Conservation (phyloP, 2,329 filamentous ascomycete genomes). For the Fusarium phyllophilum region DNA sequence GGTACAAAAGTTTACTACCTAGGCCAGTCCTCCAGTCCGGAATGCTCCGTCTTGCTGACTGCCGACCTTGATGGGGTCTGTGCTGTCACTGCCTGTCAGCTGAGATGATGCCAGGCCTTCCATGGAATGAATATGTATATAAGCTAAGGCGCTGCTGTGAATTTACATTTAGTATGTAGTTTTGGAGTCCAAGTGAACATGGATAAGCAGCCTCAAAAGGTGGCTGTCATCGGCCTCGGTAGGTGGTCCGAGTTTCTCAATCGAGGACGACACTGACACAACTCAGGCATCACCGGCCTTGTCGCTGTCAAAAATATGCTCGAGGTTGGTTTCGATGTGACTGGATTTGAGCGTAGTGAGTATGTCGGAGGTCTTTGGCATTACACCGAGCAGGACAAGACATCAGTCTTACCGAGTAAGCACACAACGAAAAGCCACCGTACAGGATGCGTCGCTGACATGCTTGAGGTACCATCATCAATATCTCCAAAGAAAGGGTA, state of each 20-base stretch:
- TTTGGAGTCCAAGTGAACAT: neutral
- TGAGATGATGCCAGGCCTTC: neutral
- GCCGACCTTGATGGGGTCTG: slow-evolving; percentile 17
- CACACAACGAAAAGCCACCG: neutral
- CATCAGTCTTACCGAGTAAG: slow-evolving; percentile 50
- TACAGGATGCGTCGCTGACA: neutral
- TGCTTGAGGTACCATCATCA: slow-evolving; percentile 42
- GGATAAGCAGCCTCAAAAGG: slow-evolving; percentile 22
- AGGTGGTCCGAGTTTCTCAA: neutral
- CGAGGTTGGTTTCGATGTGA: slow-evolving; percentile 56
- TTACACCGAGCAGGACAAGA: slow-evolving; percentile 52
- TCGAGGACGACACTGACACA: neutral
- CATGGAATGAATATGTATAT: neutral
- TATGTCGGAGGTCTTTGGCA: slow-evolving; percentile 57
- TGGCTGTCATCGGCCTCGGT: slow-evolving; percentile 48
- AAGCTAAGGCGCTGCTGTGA: neutral
- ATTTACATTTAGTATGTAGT: neutral
- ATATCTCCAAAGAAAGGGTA: slow-evolving; percentile 49
- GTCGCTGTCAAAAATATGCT: slow-evolving; percentile 54
- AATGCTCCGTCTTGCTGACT: slow-evolving; percentile 3
- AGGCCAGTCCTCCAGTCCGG: neutral
- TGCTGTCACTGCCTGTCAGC: slow-evolving; percentile 10
- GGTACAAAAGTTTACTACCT: neutral
- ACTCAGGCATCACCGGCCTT: slow-evolving; percentile 49
- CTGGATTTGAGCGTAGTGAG: slow-evolving; percentile 54